phyloP scores from a whole-genome alignment of 345 rosid genomes.

The Populus simonii region DNA sequence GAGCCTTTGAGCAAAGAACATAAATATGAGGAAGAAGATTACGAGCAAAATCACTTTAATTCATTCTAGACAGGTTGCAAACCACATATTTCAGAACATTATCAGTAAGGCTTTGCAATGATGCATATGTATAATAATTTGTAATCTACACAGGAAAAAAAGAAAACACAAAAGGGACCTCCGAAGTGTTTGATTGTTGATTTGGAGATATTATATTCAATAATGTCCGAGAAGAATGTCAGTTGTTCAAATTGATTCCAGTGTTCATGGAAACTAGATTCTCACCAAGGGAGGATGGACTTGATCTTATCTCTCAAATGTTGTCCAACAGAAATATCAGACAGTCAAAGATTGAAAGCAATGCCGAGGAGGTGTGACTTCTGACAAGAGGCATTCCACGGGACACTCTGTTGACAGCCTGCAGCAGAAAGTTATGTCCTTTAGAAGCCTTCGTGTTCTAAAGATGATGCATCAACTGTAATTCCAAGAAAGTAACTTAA shows the following conservation, averaged over 20 bases:
- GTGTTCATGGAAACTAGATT: not conserved
- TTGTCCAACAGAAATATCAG: not conserved
- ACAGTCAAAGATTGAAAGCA: not conserved
- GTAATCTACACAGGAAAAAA: not conserved
- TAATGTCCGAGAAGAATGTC: not conserved
- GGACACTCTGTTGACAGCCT: not conserved
- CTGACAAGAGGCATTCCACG: not conserved
- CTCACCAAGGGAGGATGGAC: not conserved
- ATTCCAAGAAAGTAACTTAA: not conserved
- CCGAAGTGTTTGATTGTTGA: not conserved
- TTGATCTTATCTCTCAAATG: not conserved
- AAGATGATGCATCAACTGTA: not conserved
- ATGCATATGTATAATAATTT: not conserved
- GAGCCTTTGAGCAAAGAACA: not conserved
- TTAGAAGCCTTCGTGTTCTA: not conserved
- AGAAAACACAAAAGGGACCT: not conserved
- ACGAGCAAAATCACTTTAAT: not conserved
- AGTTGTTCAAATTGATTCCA: not conserved
- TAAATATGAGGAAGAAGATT: not conserved
- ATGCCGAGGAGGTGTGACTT: not conserved
- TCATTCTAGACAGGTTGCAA: not conserved
- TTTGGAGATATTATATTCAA: not conserved
- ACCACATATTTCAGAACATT: not conserved
- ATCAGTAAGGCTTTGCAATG: not conserved
- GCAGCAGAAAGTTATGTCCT: not conserved